Evolutionary conservation across 164 flowering plant genomes (phyloP), one percentile per base, ranked within the genome.

Genomic region (Sextonia rubra): DNA sequence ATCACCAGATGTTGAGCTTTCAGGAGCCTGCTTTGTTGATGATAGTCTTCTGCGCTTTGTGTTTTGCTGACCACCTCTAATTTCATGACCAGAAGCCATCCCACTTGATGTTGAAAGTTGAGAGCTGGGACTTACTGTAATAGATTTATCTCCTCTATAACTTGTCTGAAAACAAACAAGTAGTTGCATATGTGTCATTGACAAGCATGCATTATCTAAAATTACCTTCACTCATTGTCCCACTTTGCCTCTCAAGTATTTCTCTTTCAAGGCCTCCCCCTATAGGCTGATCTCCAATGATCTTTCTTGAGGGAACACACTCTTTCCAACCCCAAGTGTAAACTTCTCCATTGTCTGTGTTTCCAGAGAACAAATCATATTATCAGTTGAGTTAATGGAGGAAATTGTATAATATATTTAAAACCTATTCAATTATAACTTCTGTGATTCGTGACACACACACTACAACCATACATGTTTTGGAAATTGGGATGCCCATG

Each of bases 261-360:
- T 89, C 95, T 76, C 82, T 89, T 63, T 89, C 94, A 64, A 69
- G 25, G 44, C 25, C 73, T 74, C 66, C 80, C 3, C 81, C 85
- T 0, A 60, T 6, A 18, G 91, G 67, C 48, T 84, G 81, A 60
- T 90, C 97, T 60, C 86, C 92, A 17, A 88, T 70, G 3, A 92
- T 84, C 82, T 87, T 93, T 23, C 97, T 98, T 68, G 97, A 87
- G 18, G 99, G 99, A 44, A 96, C 83, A 80, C 98, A 96, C 76
- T 96, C 99, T 78, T 91, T 93, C 99, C 99, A 96, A 55, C 98
- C 99, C n/a, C 99, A 96, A 4, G 98, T 93, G 75, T 91, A 93
- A 73, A 93, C 98, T 77, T 91, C 92, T 66, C 91, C 97, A 55
- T 22, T 69, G 0, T 79, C 99, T 96, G 84, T 17, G 30, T 32